Evolutionary conservation across 768 basidiomycete species (phyloP), one percentile per base, ranked within the genome.

Genomic region (Mycena metata): DNA sequence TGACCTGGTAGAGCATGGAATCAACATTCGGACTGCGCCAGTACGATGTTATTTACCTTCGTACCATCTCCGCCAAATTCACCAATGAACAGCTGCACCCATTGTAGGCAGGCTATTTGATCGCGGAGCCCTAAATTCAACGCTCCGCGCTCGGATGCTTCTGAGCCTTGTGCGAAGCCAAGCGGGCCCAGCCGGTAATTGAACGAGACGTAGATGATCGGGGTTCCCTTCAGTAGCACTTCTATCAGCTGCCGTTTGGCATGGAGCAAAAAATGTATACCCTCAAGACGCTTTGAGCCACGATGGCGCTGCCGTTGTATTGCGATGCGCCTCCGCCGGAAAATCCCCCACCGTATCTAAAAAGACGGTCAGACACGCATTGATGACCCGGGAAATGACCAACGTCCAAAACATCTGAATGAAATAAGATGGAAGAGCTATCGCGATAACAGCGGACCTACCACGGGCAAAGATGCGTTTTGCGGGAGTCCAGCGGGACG

Each of bases 21-120:
- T 58, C 10, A 17, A 50, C 16, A n/a, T 35, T 10, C 13, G 42
- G 8, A 39, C n/a, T 9, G 55, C 36, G 5, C 7, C 26, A n/a
- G 15, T 11, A 17, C 1, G 19, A 36, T 19, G 23, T 5, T 21
- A n/a, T n/a, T n/a, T 21, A 83, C 84, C 76, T 83, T 82, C 5
- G 24, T 71, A 13, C 77, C 77, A 69, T 85, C 86, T 23, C 89
- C 90, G 5, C 89, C 88, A 72, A 90, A 91, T 0, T 78, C 75
- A 24, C 74, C 77, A 55, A 90, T 88, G 67, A 89, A 86, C 46
- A 79, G 73, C 60, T 89, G 85, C 0, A 90, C 82, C 89, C 84
- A 86, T 56, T 76, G 60, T 1, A 85, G 76, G 5, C 81, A 84
- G 16, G 74, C 67, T 36, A 80, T 60, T 60, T 84, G 79, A 64